Conservation (phyloP, 768 basidiomycete species). For the Suillus tomentosus region DNA sequence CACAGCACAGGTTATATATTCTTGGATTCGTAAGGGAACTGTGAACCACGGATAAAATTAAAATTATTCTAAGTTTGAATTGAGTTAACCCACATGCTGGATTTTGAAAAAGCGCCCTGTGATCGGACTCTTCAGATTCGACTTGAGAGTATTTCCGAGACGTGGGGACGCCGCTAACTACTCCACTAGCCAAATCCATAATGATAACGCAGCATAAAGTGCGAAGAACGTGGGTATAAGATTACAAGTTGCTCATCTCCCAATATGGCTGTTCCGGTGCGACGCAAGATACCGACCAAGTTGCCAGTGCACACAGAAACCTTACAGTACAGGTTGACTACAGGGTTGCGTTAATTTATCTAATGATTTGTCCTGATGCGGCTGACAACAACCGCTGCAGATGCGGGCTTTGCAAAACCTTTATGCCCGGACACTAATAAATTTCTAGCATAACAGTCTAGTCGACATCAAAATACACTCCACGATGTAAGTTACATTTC, state of each 20-base stretch:
- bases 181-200: constrained; percentile 6
- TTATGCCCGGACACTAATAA: neutral
- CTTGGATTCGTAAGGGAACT: constrained; percentile 22
- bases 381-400: neutral
- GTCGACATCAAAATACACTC: neutral
- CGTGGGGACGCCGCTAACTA: constrained; percentile 20
- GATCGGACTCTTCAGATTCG: constrained; percentile 26
- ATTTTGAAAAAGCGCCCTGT: constrained; percentile 16
- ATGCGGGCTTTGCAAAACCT: neutral
- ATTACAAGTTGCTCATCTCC: neutral
- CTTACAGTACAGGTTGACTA: neutral
- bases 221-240: constrained; percentile 11
- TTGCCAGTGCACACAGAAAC: neutral
- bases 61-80: constrained; percentile 60
- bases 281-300: constrained; percentile 4
- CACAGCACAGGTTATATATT: constrained; percentile 42
- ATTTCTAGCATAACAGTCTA: no score
- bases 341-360: constrained; percentile 2
- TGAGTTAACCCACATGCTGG: constrained; percentile 44
- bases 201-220: constrained; percentile 10
- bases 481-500: neutral
- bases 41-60: constrained; percentile 25
- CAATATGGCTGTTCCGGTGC: constrained; percentile 12
- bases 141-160: constrained; percentile 20
- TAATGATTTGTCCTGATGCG: neutral